phyloP scores from a whole-genome alignment of 1,284 basidiomycete genomes.

The Coniophora puteana region DNA sequence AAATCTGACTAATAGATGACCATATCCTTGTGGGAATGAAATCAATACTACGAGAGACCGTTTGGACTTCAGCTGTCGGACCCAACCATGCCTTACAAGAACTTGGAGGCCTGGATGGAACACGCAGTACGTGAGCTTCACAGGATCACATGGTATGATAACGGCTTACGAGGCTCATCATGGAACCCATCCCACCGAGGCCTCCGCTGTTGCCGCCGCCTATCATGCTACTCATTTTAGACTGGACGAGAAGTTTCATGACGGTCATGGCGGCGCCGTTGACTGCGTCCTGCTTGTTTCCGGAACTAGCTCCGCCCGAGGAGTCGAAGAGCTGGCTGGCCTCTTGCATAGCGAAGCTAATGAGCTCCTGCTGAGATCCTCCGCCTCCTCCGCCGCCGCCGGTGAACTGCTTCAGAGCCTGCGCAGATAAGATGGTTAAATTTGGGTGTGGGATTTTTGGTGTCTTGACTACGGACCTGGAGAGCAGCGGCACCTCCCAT shows the following conservation, averaged over 20 bases:
- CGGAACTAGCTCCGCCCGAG: constrained; percentile 58
- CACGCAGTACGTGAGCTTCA: neutral
- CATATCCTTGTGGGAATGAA: neutral
- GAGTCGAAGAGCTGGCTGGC: constrained; percentile 71
- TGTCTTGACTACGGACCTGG: constrained; percentile 44
- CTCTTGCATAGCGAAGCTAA: constrained; percentile 83
- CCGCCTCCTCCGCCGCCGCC: constrained; percentile 41
- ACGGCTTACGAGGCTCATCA: constrained; percentile 45
- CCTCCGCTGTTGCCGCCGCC: constrained; percentile 69
- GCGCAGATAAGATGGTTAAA: neutral
- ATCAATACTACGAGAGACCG: constrained; percentile 1
- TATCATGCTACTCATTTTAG: constrained; percentile 49
- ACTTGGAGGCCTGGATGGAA: constrained; percentile 38
- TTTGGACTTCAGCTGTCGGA: neutral
- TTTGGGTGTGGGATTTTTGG: neutral
- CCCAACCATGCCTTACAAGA: constrained; percentile 30
- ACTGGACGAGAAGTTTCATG: constrained; percentile 75
- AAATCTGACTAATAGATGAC: neutral
- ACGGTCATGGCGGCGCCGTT: constrained; percentile 81
- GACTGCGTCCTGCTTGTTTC: constrained; percentile 78
- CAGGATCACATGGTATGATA: neutral
- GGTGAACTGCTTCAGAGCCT: constrained; percentile 58
- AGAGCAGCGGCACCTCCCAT: constrained; percentile 76
- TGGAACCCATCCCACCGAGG: constrained; percentile 47
- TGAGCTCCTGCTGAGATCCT: constrained; percentile 55